Evolutionary conservation across 2,329 filamentous ascomycete genomes (phyloP).

Genomic region (Trichoderma polysporum): DNA sequence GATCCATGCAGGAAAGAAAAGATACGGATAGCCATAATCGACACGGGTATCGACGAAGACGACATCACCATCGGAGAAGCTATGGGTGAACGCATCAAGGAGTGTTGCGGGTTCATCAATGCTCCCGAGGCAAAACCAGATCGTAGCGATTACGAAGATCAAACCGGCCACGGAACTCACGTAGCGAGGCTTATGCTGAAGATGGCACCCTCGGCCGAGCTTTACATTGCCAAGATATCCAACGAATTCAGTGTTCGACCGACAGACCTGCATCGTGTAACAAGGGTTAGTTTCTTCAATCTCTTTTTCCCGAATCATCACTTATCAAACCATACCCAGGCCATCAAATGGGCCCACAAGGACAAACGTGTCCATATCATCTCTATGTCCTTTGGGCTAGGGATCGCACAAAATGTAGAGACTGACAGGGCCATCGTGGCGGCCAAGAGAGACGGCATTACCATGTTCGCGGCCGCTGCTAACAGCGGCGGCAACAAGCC

Average conservation of each 20-base stretch:
- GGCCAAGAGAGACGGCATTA: not conserved
- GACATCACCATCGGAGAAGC: not conserved
- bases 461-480: not conserved
- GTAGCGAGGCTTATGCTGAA: not conserved
- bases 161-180: not conserved
- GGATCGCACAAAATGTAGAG: not conserved
- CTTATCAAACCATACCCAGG: not conserved
- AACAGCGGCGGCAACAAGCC: not conserved
- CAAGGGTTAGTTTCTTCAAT: not conserved
- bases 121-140: too few species aligned
- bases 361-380: not conserved
- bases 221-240: not conserved
- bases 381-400: not conserved
- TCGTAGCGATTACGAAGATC: not conserved
- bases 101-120: not conserved
- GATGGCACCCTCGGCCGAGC: not conserved
- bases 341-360: not conserved
- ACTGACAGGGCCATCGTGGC: not conserved
- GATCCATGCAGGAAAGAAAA: not conserved
- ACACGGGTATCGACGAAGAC: not conserved
- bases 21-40: not conserved
- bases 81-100: not conserved
- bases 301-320: too few species aligned
- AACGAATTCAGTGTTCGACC: not conserved
- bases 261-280: not conserved